Evolutionary conservation across 208 protist species (phyloP).

Genomic region (Plasmodiophora brassicae): DNA sequence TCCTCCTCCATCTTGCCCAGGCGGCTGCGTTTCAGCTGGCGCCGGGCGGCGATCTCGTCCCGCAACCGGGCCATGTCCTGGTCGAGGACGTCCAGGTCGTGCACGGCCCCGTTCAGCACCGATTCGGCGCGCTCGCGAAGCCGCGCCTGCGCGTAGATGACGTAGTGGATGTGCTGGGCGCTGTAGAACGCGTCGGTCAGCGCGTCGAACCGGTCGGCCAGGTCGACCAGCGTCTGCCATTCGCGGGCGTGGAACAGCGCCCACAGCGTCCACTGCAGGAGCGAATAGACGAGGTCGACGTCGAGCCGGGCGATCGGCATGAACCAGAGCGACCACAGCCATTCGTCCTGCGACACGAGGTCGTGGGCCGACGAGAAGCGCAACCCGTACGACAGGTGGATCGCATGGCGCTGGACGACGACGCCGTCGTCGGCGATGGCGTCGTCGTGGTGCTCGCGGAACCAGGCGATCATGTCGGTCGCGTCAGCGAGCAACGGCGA

Average conservation of each 20-base stretch:
- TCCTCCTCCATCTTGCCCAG: constrained; percentile 10
- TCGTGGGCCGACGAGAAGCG: background rate
- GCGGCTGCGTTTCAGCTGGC: background rate
- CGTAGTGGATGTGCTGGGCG: background rate
- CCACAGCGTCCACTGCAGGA: background rate
- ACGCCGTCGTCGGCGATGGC: too few relatives aligned
- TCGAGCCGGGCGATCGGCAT: background rate
- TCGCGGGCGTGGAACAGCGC: background rate
- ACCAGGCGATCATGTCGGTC: too few relatives aligned
- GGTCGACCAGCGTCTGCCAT: background rate
- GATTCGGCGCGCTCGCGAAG: background rate
- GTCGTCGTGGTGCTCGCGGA: too few relatives aligned
- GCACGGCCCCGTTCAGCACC: background rate
- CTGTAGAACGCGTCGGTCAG: background rate
- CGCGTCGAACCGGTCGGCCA: background rate
- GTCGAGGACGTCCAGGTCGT: background rate
- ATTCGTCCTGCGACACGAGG: background rate
- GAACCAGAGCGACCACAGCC: background rate
- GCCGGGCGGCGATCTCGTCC: background rate
- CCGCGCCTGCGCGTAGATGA: background rate
- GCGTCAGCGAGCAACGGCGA: too few relatives aligned
- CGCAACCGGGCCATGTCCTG: background rate
- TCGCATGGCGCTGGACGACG: background rate
- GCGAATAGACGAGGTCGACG: background rate
- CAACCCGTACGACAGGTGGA: background rate